phyloP scores from a whole-genome alignment of 768 basidiomycete genomes.

The Russula earlei region DNA sequence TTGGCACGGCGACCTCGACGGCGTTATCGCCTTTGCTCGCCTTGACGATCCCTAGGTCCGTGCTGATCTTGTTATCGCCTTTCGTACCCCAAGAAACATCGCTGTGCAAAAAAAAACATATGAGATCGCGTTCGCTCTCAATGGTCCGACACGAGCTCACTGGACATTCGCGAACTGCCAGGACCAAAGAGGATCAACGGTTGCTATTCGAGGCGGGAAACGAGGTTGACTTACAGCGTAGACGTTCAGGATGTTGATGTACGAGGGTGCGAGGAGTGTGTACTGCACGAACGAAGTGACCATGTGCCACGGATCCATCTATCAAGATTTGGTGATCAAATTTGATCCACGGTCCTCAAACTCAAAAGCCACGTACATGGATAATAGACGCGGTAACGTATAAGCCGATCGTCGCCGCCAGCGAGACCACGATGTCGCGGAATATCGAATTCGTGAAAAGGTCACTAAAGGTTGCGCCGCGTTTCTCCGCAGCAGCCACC shows the following conservation, averaged over 20 bases:
- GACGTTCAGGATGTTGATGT: slow-evolving; percentile 88
- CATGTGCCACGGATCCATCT: slow-evolving; percentile 99
- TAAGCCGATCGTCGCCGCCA: slow-evolving; percentile 81
- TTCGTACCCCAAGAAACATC: slow-evolving; percentile 97
- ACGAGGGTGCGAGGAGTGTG: slow-evolving; percentile 84
- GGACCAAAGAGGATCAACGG: not conserved
- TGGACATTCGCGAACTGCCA: slow-evolving; percentile 78
- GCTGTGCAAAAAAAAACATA: slow-evolving; percentile 26
- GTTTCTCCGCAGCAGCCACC: slow-evolving; percentile 38
- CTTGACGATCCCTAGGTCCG: slow-evolving; percentile 78
- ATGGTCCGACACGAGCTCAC: slow-evolving; percentile 22
- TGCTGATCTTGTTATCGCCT: slow-evolving; percentile 78
- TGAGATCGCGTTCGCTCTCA: not conserved
- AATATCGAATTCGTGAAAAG: slow-evolving; percentile 76
- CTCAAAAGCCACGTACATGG: slow-evolving; percentile 51
- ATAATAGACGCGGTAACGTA: slow-evolving; percentile 77
- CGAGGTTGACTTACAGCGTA: slow-evolving; percentile 51
- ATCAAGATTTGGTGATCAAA: not conserved
- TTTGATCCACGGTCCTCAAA: slow-evolving; percentile 9
- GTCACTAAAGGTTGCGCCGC: slow-evolving; percentile 41
- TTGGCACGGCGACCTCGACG: slow-evolving; percentile 81
- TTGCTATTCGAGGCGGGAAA: not conserved
- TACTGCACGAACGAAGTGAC: slow-evolving; percentile 94
- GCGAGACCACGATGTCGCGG: slow-evolving; percentile 76
- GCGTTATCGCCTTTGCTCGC: slow-evolving; percentile 60